Percentiles rank a stretch among this genome's conserved stretches.
These are phyloP conservation scores for Calocybe gangraenosa DNA, from an alignment of 768 basidiomycete genomes.

Conservation along the genomic window DNA sequence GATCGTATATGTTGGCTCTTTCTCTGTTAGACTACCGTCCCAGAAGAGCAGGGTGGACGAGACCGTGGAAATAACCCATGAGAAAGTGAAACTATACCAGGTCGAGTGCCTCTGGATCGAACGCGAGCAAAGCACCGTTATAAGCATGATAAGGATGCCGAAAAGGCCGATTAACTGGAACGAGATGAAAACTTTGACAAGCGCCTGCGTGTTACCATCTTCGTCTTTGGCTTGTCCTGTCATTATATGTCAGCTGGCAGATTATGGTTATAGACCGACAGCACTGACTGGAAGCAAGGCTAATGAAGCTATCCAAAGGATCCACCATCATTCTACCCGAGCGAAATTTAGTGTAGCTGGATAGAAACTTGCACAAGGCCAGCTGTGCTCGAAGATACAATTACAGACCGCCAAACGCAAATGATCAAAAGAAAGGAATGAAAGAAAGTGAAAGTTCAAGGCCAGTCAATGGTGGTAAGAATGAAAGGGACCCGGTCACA, in stretches of 20 bases:
- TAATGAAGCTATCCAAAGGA: not conserved
- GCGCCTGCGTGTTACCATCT: conserved; percentile 1
- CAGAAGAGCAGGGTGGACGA: conserved; percentile 25
- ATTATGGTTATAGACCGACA: not conserved
- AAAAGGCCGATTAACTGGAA: conserved; percentile 23
- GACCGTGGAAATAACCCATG: conserved; percentile 25
- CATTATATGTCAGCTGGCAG: not conserved
- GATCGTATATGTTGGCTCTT: conserved; percentile 17
- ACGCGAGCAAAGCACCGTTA: conserved; percentile 18
- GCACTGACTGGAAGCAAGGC: conserved; percentile 4
- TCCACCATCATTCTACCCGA: not conserved
- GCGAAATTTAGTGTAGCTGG: not conserved
- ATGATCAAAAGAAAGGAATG: not conserved
- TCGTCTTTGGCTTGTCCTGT: conserved; percentile 4
- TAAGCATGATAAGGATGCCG: conserved; percentile 18
- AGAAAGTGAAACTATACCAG: conserved; percentile 26
- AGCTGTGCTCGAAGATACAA: not conserved
- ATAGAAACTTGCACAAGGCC: conserved; percentile 1
- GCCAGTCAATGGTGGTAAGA: conserved; percentile 4
- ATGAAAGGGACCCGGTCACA: conserved; percentile 4
- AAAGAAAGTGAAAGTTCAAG: not conserved
- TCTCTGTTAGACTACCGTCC: conserved; percentile 13
- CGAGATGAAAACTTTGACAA: conserved; percentile 19
- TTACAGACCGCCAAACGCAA: not conserved
- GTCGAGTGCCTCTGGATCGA: conserved; percentile 21